Percentiles rank a stretch among this genome's conserved stretches.
phyloP scores from a whole-genome alignment of 148 eudicot species.

The Rhododendron ferrugineum region DNA sequence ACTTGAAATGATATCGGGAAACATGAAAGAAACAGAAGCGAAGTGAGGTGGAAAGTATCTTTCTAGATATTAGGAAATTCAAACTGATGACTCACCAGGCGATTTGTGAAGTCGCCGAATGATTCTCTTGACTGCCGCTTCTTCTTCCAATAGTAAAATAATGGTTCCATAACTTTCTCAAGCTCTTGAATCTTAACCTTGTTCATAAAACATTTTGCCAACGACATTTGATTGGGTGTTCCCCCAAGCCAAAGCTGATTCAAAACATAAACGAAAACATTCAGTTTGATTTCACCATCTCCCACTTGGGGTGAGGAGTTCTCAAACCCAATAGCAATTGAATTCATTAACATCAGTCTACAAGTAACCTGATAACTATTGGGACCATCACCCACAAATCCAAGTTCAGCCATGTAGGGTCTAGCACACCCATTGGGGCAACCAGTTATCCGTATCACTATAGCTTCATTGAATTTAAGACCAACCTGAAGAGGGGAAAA shows the following conservation, averaged over 20 bases:
- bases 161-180: constrained; percentile 93
- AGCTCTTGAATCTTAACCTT: constrained; percentile 90
- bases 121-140: constrained; percentile 62
- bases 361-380: constrained; percentile 84
- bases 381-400: constrained; percentile 98
- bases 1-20: not conserved
- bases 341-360: not conserved
- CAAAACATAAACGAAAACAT: constrained; percentile 4
- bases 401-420: constrained; percentile 99
- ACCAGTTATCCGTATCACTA: constrained; percentile 83
- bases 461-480: constrained; percentile 66
- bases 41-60: not conserved
- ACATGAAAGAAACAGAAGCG: not conserved
- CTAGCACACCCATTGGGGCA: constrained; percentile 99
- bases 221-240: constrained; percentile 74
- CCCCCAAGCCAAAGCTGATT: constrained; percentile 96
- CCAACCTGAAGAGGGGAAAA: constrained; percentile 54
- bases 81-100: constrained; percentile 49
- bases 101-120: constrained; percentile 77
- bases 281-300: constrained; percentile 3
- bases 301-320: not conserved
- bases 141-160: constrained; percentile 75
- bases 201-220: constrained; percentile 68
- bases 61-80: not conserved
- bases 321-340: not conserved